Evolutionary conservation across 139 green algal species (phyloP), one percentile per base, ranked within the genome.

Genomic region (Chlorella sp.): DNA sequence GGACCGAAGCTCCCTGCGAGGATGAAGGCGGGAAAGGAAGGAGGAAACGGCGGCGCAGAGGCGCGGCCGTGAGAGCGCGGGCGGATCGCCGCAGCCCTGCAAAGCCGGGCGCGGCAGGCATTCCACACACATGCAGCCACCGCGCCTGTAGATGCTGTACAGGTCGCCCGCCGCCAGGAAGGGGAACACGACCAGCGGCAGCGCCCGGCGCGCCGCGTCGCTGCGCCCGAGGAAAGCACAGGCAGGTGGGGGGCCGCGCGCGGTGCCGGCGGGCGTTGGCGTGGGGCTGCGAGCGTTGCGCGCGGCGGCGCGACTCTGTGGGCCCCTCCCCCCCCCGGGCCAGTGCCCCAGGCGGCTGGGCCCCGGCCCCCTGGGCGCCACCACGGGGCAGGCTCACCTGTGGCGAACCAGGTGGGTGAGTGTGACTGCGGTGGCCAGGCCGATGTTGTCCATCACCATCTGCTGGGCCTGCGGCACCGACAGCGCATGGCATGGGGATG

Each of bases 381-480:
- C 61, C 61, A 31, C 19, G n/a, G n/a, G 33, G 23, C 38, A 65
- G 53, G 1, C 69, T 67, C 69, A 53, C 27, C 60, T 55, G 59
- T 80, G 21, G 35, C 73, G 31, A 70, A 65, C 55, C 77, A 88
- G 53, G 85, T 89, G 66, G 33, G 43, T 82, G 29, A 82, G 53
- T 3, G 51, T 75, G 21, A 93, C 86, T 1, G 84, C 88, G 17
- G 94, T 46, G 0, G 78, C 89, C 43, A 98, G 82, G 1, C 91
- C 94, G 1, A 96, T 45, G 62, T 90, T 97, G 86, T 98, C 94
- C 75, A 95, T 76, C 35, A 96, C 84, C 87, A 97, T 96, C 78
- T 96, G 91, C 85, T 96, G 91, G 19, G 92, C 91, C 86, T 93
- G 87, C 46, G 9, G 21, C 9, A 40, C 64, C 23, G 3, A 69